Evolutionary conservation across 2,329 filamentous ascomycete genomes (phyloP).

Genomic region (Fusarium sp.): DNA sequence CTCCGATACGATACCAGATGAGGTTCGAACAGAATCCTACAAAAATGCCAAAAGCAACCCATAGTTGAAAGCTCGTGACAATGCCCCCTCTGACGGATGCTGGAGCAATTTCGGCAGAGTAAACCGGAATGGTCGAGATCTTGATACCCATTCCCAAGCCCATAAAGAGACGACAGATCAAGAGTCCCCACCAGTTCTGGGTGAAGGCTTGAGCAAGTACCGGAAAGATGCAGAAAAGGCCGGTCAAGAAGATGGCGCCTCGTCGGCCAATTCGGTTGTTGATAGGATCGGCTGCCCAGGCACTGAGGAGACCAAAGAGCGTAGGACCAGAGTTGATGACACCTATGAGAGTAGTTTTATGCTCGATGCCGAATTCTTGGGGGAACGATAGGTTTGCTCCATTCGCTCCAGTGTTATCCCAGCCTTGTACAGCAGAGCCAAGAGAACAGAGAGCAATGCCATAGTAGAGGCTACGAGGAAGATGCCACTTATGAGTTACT

Average conservation of each 20-base stretch:
- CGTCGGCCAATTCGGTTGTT: slow-evolving; percentile 44
- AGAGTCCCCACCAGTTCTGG: slow-evolving; percentile 62
- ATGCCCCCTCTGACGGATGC: slow-evolving; percentile 60
- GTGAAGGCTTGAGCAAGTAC: slow-evolving; percentile 64
- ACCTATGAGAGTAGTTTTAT: slow-evolving; percentile 64
- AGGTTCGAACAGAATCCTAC: slow-evolving; percentile 73
- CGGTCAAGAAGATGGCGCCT: slow-evolving; percentile 62
- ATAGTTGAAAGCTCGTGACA: slow-evolving; percentile 63
- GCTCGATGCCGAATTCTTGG: slow-evolving; percentile 48
- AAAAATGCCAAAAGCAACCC: slow-evolving; percentile 66
- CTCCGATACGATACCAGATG: slow-evolving; percentile 66
- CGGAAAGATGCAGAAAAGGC: slow-evolving; percentile 64
- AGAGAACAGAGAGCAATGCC: slow-evolving; percentile 46
- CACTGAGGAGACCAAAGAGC: slow-evolving; percentile 35
- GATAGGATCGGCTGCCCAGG: slow-evolving; percentile 52
- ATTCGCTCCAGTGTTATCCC: slow-evolving; percentile 57
- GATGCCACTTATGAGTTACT: slow-evolving; percentile 45
- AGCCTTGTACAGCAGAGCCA: slow-evolving; percentile 51
- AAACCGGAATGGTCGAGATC: slow-evolving; percentile 60
- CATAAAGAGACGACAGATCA: slow-evolving; percentile 56
- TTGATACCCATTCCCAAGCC: slow-evolving; percentile 70
- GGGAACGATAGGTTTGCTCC: slow-evolving; percentile 55
- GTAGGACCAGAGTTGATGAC: slow-evolving; percentile 60
- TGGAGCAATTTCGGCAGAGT: slow-evolving; percentile 61
- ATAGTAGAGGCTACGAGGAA: slow-evolving; percentile 43